Percentiles rank a stretch among this genome's conserved stretches.
Evolutionary conservation across 148 eudicot species (phyloP).

Genomic region (Camellia japonica): DNA sequence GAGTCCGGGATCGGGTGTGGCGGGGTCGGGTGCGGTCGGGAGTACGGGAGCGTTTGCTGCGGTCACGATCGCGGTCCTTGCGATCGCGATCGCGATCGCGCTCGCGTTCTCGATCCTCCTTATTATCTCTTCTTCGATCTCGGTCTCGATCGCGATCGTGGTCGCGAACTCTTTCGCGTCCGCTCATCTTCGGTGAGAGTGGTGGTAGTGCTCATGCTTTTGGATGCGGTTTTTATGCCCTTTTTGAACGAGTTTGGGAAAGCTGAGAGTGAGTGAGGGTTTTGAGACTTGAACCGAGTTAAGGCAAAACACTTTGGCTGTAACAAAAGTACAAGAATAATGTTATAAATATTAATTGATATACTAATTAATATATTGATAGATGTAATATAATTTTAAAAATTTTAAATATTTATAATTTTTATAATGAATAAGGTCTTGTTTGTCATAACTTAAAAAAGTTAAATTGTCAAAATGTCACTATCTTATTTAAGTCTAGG

Average conservation of each 20-base stretch:
- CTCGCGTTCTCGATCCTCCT: constrained; percentile 23
- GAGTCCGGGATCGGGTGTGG: constrained; percentile 30
- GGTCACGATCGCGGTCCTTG: constrained; percentile 31
- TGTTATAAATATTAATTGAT: too few species aligned
- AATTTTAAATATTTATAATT: too few species aligned
- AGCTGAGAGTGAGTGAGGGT: background rate
- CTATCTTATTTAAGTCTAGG: too few species aligned
- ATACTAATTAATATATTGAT: too few species aligned
- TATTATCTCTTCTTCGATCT: constrained; percentile 15
- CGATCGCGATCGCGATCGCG: constrained; percentile 46
- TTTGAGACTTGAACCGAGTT: background rate
- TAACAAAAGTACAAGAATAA: too few species aligned
- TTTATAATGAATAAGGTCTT: too few species aligned
- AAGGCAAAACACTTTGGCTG: too few species aligned
- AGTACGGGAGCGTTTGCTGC: constrained; percentile 33
- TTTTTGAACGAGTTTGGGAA: too few species aligned
- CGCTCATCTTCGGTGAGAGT: constrained; percentile 22
- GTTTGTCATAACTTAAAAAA: too few species aligned
- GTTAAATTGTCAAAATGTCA: too few species aligned
- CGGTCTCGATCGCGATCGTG: constrained; percentile 29
- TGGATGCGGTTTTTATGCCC: background rate
- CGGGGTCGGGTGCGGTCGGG: constrained; percentile 40
- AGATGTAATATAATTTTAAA: too few species aligned
- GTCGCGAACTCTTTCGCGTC: constrained; percentile 29
- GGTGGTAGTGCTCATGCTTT: background rate